A percentile compares a stretch with the other conserved stretches of the same genome.
Evolutionary conservation across 1,284 basidiomycete species (phyloP).

Genomic region (Inonotus obliquus): DNA sequence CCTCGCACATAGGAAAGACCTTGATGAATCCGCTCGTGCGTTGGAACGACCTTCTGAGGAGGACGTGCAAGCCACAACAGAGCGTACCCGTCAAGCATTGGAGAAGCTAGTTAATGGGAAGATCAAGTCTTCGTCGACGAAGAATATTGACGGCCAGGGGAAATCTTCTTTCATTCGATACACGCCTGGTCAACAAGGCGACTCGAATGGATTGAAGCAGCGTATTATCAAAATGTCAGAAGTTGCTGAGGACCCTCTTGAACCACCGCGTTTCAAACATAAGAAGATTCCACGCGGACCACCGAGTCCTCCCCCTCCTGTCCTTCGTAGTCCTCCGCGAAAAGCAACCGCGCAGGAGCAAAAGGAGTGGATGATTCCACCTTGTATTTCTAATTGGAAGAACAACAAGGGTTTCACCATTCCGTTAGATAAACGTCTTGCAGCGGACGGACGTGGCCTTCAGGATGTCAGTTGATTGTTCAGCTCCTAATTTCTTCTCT

Average conservation of each 20-base stretch:
- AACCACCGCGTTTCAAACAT: conserved; percentile 96
- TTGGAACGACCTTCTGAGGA: conserved; percentile 95
- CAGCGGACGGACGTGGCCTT: conserved; percentile 94
- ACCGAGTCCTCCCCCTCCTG: conserved; percentile 95
- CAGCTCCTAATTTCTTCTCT: not conserved
- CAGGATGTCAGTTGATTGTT: conserved; percentile 77
- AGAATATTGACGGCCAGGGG: conserved; percentile 76
- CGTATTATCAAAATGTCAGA: conserved; percentile 99
- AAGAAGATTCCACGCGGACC: conserved; percentile 97
- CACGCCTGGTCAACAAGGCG: conserved; percentile 86
- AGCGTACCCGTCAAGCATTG: conserved; percentile 85
- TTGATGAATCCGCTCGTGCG: conserved; percentile 64
- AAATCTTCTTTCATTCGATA: conserved; percentile 91
- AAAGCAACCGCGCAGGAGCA: conserved; percentile 96
- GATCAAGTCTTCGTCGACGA: conserved; percentile 95
- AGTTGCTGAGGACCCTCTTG: conserved; percentile 94
- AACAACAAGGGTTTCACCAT: conserved; percentile 99
- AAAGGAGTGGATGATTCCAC: conserved; percentile 99
- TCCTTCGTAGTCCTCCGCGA: conserved; percentile 91
- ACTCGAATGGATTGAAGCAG: conserved; percentile 73
- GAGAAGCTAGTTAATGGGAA: conserved; percentile 94
- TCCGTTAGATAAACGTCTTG: conserved; percentile 95
- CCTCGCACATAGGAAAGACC: conserved; percentile 83
- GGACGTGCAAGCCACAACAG: conserved; percentile 82
- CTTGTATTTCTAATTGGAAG: conserved; percentile 99